Conservation (phyloP, 768 basidiomycete genomes). For the Tulasnella sp. region DNA sequence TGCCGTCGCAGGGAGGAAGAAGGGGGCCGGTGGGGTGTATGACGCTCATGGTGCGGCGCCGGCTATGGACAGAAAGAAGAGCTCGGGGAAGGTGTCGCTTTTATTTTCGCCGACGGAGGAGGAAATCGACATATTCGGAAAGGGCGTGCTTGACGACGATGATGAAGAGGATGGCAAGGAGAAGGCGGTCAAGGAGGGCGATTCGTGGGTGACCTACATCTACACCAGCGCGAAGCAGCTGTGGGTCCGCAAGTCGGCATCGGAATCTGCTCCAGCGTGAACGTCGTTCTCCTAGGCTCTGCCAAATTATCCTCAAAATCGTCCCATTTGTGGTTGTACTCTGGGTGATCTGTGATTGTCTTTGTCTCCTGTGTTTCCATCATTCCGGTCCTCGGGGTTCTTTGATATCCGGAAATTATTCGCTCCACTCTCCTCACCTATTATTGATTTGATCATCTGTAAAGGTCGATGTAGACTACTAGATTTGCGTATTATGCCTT, state of each 20-base stretch:
- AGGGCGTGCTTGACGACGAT: background rate
- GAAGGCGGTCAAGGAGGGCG: background rate
- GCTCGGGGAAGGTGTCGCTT: slow-evolving; percentile 4
- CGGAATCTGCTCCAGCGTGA: background rate
- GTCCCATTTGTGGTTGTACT: no score
- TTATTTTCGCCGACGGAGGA: background rate
- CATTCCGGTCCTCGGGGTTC: no score
- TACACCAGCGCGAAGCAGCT: background rate
- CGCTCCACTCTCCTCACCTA: no score
- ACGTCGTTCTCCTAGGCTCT: no score
- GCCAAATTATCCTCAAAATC: no score
- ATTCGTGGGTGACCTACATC: background rate
- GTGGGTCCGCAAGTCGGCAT: background rate
- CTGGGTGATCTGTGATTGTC: no score
- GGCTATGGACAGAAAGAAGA: background rate
- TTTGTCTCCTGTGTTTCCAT: no score
- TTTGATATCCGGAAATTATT: no score
- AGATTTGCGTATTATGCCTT: no score
- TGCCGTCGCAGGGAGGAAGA: background rate
- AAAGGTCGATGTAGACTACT: background rate
- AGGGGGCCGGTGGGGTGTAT: background rate
- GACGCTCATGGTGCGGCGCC: background rate
- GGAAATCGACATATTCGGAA: background rate
- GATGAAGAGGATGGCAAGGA: background rate
- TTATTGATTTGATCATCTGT: no score